A percentile compares a stretch with the other conserved stretches of the same genome.
These are phyloP conservation scores for Sodiomyces alkalinus DNA, from an alignment of 2,329 filamentous ascomycete genomes.

Conservation along the genomic window DNA sequence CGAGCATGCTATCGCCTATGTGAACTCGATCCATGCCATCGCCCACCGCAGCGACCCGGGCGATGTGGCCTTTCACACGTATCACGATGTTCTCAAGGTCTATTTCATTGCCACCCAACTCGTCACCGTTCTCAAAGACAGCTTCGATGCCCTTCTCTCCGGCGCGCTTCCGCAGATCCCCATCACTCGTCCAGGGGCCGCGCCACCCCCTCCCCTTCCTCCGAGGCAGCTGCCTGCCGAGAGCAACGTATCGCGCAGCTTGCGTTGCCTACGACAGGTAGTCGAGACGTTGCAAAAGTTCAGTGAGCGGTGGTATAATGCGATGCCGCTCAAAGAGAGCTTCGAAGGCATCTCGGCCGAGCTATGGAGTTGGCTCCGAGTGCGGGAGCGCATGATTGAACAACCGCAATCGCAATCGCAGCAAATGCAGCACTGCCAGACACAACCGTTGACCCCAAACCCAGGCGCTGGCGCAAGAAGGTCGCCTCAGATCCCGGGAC, in stretches of 20 bases:
- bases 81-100: constrained; percentile 72
- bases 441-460: constrained; percentile 13
- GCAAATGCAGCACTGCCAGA: constrained; percentile 19
- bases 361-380: constrained; percentile 25
- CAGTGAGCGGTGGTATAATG: constrained; percentile 44
- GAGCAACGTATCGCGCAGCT: constrained; percentile 38
- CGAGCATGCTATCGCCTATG: constrained; percentile 72
- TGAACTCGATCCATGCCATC: constrained; percentile 56
- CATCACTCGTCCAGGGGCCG: constrained; percentile 26
- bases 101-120: constrained; percentile 60
- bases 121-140: constrained; percentile 40
- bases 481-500: no score
- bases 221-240: constrained; percentile 23
- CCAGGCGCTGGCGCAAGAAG: no score
- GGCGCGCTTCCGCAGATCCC: constrained; percentile 30
- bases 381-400: constrained; percentile 20
- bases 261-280: constrained; percentile 38
- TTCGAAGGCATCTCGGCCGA: constrained; percentile 36
- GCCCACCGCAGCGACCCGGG: constrained; percentile 33
- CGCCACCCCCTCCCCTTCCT: constrained; percentile 37
- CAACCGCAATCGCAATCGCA: constrained; percentile 14
- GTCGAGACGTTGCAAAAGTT: constrained; percentile 38
- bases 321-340: constrained; percentile 32
- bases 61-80: constrained; percentile 60
- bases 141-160: constrained; percentile 24